Base-by-base conservation (phyloP, 495 filamentous ascomycete genomes). In the Neurospora sp. region DNA sequence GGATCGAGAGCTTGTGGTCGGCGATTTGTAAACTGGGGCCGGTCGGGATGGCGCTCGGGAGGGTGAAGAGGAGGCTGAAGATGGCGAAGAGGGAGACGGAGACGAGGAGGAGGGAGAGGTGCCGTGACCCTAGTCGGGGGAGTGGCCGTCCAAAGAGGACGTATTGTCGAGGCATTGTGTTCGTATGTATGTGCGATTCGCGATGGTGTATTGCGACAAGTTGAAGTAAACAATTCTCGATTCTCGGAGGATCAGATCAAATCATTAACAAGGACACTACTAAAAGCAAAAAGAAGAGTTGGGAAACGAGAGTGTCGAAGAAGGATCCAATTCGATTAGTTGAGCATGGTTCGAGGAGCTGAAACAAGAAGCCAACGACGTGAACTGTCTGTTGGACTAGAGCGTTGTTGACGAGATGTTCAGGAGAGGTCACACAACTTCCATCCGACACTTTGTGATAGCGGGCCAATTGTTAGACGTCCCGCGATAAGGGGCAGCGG, bases 101-200 rank as follows among this genome's bases (percentile, higher is more conserved):
- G 71, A 83, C 79, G 40, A 87, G 80, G 70, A 88, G 80, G 35
- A 84, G 74, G 59, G 84, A 83, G 72, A 85, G 77, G 74, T 82
- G 83, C 27, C 85, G 81, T 27, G 85, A 79, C 41, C 78, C 77
- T 27, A 88, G 73, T 73, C 81, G 79, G 31, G 85, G 79, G 62
- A 86, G 72, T n/a, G 81, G 81, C 69, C 79, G 81, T 62, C 87
- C 86, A 44, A 83, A 84, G 39, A 85, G 35, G 38, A 81, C 83
- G 74, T 80, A 82, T 75, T 86, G 86, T 70, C 85, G 83, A 16
- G 86, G 86, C 87, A 90, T 89, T n/a, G 71, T 69, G 72, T 16
- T 35, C 12, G 54, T 62, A 48, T 54, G 12, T 62, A 6, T 62
- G 44, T 48, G 44, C 20, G 23, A 18, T 44, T 44, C 11, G 20